Evolutionary conservation across 2,329 filamentous ascomycete species (phyloP), one percentile per base, ranked within the genome.

Genomic region (Mycocentrospora acerina): DNA sequence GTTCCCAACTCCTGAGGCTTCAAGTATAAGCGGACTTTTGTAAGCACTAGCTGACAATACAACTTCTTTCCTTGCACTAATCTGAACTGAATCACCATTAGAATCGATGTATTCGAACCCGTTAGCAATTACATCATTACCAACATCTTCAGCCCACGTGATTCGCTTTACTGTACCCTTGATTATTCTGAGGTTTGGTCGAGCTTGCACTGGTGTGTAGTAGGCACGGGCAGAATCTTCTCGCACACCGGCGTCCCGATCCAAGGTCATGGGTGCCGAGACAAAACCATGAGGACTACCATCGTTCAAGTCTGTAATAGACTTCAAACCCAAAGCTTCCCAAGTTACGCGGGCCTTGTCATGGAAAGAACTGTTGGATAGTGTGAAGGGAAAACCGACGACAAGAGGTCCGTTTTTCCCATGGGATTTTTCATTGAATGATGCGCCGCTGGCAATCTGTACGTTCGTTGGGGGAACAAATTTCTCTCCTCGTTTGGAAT

Each of bases 301-400:
- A 3, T 77, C 77, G 7, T 67, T 65, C 7, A 79, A 76, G 29
- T 75, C 59, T 8, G 60, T 44, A 29, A 72, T 72, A 13, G 54
- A 42, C 12, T 53, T 31, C 8, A 73, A 57, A 1, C 74, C 74
- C 3, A 75, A 52, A 24, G 67, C 69, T 29, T 71, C 68, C 28
- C 79, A 53, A 0, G 74, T 70, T n/a, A 71, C 67, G 55, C 68
- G 75, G 2, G 60, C 51, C 11, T 65, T 41, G 40, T 73, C 68
- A 26, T 74, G 69, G n/a, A n/a, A n/a, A n/a, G n/a, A n/a, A n/a
- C n/a, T n/a, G n/a, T n/a, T n/a, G n/a, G n/a, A n/a, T n/a, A n/a
- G n/a, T n/a, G n/a, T n/a, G n/a, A n/a, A n/a, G n/a, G n/a, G n/a
- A n/a, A n/a, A n/a, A n/a, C n/a, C n/a, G n/a, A n/a, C n/a, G n/a